Base-by-base conservation (phyloP, 306 rosid genomes). In the Dicorynia guianensis region DNA sequence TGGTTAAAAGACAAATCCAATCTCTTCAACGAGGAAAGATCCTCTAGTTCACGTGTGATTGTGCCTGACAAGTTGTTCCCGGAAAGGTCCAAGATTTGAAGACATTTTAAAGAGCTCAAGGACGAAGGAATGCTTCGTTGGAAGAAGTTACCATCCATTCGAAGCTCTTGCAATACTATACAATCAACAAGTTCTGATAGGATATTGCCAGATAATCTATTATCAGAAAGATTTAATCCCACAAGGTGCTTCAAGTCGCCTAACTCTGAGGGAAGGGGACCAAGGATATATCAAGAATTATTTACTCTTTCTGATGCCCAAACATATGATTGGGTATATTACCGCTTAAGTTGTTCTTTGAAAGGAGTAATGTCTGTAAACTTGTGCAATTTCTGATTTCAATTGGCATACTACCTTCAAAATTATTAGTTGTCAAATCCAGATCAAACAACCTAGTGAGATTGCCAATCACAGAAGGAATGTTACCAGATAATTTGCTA, bases 1-100 rank as follows among this genome's bases (percentile, higher is more conserved):
- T 73, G 47, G 73, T 82, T 82, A 18, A 42, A 73, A 6, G 89
- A 87, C 5, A 87, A 12, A 55, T 82, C 9, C 2, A 87, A 38
- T 7, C 8, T 8, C 54, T 14, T 56, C 53, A 84, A 57, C 0
- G 6, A 0, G 1, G 17, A 30, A 0, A 86, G 73, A 6, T 77
- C 48, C 40, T 44, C 63, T 7, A 87, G 25, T 64, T 52, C 83
- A 15, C 0, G 10, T 0, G 82, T 76, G 72, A 82, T 76, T 20
- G 5, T 13, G 52, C 80, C 9, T 0, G 82, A 69, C 46, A 87
- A 79, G 20, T 70, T 59, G 40, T 84, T 87, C 7, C 12, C 5
- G 4, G 87, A 84, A 68, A 81, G 63, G 57, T 76, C 74, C 4
- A 84, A 38, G 53, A 13, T 4, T 72, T 63, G 14, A 0, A 84